These are phyloP conservation scores for Cucurbita moschata DNA, from an alignment of 306 rosid species.

Conservation along the genomic window DNA sequence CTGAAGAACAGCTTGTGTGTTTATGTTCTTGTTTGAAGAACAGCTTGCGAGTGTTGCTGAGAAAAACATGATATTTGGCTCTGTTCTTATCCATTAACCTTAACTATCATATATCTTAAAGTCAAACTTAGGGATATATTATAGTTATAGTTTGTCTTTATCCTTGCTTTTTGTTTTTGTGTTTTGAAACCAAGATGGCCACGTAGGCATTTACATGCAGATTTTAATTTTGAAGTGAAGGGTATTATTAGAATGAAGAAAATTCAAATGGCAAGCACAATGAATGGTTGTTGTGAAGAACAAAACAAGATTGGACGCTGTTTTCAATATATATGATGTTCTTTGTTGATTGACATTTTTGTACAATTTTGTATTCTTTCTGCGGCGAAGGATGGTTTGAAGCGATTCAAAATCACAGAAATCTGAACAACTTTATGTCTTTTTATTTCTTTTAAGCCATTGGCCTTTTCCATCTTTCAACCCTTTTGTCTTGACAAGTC, in stretches of 20 bases:
- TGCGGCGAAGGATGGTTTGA: background rate
- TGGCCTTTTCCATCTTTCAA: slow-evolving; percentile 24
- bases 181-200: background rate
- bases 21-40: background rate
- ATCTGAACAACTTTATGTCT: slow-evolving; percentile 24
- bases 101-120: background rate
- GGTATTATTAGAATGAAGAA: background rate
- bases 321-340: background rate
- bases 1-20: background rate
- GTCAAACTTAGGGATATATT: background rate
- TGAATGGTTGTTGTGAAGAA: slow-evolving; percentile 21
- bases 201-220: background rate
- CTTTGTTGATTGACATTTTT: background rate
- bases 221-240: background rate
- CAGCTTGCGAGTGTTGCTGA: background rate
- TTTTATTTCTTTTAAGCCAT: background rate
- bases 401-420: background rate
- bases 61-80: background rate
- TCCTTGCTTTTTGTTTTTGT: background rate
- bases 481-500: slow-evolving; percentile 18
- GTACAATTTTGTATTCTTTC: background rate
- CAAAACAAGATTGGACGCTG: slow-evolving; percentile 17
- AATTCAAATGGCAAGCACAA: background rate
- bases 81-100: background rate
- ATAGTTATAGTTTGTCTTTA: background rate